A percentile compares a stretch with the other conserved stretches of the same genome.
These are phyloP conservation scores for Malassezia sympodialis DNA, from an alignment of 1,284 basidiomycete species.

Conservation along the genomic window DNA sequence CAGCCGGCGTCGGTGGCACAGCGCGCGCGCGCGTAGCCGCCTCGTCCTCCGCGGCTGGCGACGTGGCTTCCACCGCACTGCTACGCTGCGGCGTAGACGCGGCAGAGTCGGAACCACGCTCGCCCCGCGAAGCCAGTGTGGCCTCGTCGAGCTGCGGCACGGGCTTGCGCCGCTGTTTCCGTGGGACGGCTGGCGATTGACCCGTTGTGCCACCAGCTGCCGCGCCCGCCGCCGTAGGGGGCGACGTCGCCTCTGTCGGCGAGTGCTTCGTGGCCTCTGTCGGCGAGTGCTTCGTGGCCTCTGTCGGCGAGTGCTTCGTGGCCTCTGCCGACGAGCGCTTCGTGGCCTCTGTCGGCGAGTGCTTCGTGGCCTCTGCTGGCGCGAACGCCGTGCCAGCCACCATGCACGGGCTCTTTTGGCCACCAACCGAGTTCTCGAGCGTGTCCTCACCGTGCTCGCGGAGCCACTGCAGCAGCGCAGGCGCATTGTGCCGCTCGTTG, in stretches of 20 bases:
- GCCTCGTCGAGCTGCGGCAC: background rate
- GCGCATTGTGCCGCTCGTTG: conserved; percentile 40
- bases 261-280: too few species aligned
- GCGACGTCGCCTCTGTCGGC: too few species aligned
- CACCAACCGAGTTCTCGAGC: conserved; percentile 38
- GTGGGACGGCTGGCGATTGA: too few species aligned
- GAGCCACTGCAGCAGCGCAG: conserved; percentile 41
- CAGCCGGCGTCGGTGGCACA: conserved; percentile 2
- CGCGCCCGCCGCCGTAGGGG: too few species aligned
- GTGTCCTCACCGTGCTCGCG: conserved; percentile 43
- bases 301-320: too few species aligned
- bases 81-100: background rate
- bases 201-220: too few species aligned
- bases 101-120: background rate
- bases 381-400: background rate
- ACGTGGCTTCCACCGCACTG: background rate
- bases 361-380: background rate
- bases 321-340: too few species aligned
- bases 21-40: background rate
- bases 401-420: conserved; percentile 23
- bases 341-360: too few species aligned
- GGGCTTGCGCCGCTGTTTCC: background rate
- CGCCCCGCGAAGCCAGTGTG: background rate
- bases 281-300: background rate
- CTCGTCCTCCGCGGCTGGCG: background rate